A percentile compares a stretch with the other conserved stretches of the same genome.
Conservation (phyloP, 1,139 yeast species). For the Suhomyces anneliseae region DNA sequence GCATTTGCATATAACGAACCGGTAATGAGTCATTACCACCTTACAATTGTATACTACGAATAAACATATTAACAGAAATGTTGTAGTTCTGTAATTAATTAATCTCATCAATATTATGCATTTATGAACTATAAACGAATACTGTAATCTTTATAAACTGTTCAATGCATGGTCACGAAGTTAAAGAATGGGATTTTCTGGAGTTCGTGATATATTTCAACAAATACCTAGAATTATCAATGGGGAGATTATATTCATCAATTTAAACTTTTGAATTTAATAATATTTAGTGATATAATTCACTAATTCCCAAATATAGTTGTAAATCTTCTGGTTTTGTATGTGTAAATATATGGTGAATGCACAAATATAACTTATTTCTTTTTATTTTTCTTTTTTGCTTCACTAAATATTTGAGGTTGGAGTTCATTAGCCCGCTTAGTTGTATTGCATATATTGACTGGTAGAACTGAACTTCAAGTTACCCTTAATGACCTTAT, state of each 20-base stretch:
- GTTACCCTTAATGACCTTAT: constrained; percentile 97
- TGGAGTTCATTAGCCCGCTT: constrained; percentile 4
- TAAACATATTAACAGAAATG: not conserved
- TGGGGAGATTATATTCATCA: not conserved
- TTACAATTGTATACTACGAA: not conserved
- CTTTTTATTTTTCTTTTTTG: too few species aligned
- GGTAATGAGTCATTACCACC: too few species aligned
- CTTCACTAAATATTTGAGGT: too few species aligned
- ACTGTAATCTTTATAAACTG: not conserved
- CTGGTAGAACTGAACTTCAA: constrained; percentile 96
- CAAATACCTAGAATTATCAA: too few species aligned
- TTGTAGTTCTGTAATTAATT: not conserved
- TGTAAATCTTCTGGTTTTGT: too few species aligned
- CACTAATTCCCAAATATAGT: too few species aligned
- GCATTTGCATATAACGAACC: not conserved
- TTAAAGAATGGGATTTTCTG: too few species aligned
- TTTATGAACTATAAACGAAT: not conserved
- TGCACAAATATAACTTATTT: too few species aligned
- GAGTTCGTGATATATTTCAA: too few species aligned
- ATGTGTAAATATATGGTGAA: too few species aligned
- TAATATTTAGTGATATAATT: too few species aligned
- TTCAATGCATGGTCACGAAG: not conserved
- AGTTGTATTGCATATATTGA: constrained; percentile 97
- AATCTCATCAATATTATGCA: not conserved
- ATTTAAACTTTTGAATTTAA: not conserved